Base-by-base conservation (phyloP, 306 rosid genomes). In the Lagenaria siceraria region DNA sequence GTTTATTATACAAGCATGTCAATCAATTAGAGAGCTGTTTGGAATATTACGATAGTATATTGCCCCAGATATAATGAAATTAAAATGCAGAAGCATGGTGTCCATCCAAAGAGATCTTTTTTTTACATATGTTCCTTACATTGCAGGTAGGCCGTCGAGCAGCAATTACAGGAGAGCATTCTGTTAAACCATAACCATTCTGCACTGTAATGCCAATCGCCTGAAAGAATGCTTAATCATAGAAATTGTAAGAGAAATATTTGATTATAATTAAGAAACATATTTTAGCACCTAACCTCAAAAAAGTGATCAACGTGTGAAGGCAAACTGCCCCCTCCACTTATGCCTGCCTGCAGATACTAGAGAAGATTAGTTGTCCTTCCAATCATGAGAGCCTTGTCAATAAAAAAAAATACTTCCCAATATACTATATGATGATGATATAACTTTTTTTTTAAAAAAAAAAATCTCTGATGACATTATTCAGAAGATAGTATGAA, bases 111-210 rank as follows among this genome's bases (percentile, higher is more conserved):
- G 58, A 27, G 43, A 71, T 48, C 7, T 46, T 42, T 72, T 22
- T 40, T 62, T 43, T 46, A 58, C 58, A 43, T 3, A 18, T 36
- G 38, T 51, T 81, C 77, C 97, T 87, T 84, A 95, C 98, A 75
- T 95, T 92, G 81, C 86, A 88, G 78, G 83, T 84, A 80, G 80
- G 95, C 74, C 74, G 79, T 40, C 98, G 93, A 82, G 91, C 95
- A 85, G 97, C 89, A 83, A 80, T 2, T 84, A 86, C 98, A 27
- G 98, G 98, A 54, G 98, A 85, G 70, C 92, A 80, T 84, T 95
- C 98, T 61, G 98, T 95, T 79, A 95, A 87, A 83, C 98, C 98
- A 81, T 92, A 95, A 77, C 97, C 98, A 79, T 95, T 95, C 82
- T 90, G 98, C 73, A 95, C 78, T 81, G 80, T 92, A 81, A 95